Evolutionary conservation across 2,329 filamentous ascomycete genomes (phyloP), one percentile per base, ranked within the genome.

Genomic region (Herpomyces periplanetae): DNA sequence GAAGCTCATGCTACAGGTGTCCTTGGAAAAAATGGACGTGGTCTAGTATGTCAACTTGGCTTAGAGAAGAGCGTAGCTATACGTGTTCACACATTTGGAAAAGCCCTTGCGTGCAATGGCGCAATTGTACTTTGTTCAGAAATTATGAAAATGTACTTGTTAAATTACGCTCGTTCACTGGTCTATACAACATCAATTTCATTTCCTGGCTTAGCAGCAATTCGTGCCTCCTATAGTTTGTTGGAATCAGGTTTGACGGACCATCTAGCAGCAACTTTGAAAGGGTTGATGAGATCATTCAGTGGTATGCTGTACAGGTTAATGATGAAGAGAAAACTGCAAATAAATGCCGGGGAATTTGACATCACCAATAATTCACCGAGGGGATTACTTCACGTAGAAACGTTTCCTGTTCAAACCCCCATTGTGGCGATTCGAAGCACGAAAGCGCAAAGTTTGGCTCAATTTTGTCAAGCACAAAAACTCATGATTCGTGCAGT

Each of bases 131-230:
- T 69, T 0, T 64, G 57, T 30, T 52, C 53, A 1, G 33, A 45
- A 0, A 36, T 47, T 1, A 49, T 54, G 0, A 42, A 57, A 10
- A 37, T 50, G 1, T 68, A 66, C 25, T 41, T 69, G 19, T 49
- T 68, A 34, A 69, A 71, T 30, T 69, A 69, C 29, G 60, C 62
- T 1, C 50, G 61, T n/a, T 56, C 50, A 2, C 37, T 69, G 16
- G 66, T 69, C 21, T 71, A 66, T 33, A 66, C 61, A 0, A 68
- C 61, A 0, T 57, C 59, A 12, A 46, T 64, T 37, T 47, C 53
- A 0, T 52, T 53, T 15, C 50, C 58, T 0, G 44, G 47, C 2
- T 41, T 64, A 1, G 49, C 49, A 0, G 47, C 47, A 7, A 56
- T 64, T 20, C 39, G 44, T 16, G 42, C 49, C 0, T 43, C 46